Conservation (phyloP, 345 rosid species). For the Gossypium turneri region DNA sequence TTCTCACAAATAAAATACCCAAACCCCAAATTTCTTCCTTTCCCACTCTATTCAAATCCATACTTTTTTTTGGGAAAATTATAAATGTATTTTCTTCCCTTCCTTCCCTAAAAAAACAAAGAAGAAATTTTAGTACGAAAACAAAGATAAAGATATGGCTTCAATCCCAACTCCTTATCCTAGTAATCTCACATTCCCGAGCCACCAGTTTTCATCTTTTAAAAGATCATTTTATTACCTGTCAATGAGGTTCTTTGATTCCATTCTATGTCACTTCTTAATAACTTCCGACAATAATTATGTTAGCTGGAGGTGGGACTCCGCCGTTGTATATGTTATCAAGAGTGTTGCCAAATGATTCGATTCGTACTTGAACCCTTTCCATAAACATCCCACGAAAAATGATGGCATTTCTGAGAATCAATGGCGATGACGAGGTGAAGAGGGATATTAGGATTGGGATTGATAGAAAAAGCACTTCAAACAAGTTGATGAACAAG, state of each 20-base stretch:
- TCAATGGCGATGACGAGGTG: background rate
- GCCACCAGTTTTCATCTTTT: conserved; percentile 21
- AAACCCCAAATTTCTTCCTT: too few relatives aligned
- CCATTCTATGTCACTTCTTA: conserved; percentile 45
- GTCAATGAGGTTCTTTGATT: conserved; percentile 28
- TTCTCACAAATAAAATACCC: background rate
- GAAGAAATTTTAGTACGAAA: background rate
- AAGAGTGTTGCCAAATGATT: conserved; percentile 46
- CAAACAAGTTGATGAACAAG: conserved; percentile 68
- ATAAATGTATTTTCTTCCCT: background rate
- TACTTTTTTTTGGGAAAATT: background rate
- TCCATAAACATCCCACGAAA: conserved; percentile 12
- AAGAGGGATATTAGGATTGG: conserved; percentile 70
- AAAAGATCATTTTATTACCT: conserved; percentile 35
- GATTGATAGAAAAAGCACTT: conserved; percentile 83
- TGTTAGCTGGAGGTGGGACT: conserved; percentile 46
- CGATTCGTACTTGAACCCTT: conserved; percentile 41
- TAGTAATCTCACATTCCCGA: conserved; percentile 33
- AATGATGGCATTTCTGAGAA: background rate
- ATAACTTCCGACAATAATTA: conserved; percentile 25
- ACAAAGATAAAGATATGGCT: conserved; percentile 33
- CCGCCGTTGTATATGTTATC: conserved; percentile 47
- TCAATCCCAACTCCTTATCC: conserved; percentile 50
- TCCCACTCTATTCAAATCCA: background rate
- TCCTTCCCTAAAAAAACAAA: background rate